A percentile compares a stretch with the other conserved stretches of the same genome.
Conservation (phyloP, 495 filamentous ascomycete genomes). For the Acidiella bohemica region DNA sequence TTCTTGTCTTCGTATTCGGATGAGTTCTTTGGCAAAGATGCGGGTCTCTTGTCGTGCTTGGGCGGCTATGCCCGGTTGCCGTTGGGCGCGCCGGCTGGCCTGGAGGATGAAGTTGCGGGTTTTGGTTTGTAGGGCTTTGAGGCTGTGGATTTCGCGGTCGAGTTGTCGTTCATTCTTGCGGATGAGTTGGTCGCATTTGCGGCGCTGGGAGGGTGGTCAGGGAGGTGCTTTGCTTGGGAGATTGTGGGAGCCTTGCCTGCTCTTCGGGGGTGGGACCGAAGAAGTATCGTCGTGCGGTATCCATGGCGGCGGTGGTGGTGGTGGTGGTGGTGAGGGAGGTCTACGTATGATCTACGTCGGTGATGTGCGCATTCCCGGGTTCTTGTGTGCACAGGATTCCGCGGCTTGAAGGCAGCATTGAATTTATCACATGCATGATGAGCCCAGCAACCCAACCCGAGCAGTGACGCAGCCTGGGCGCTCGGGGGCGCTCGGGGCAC, state of each 20-base stretch:
- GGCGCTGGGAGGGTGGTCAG: conserved; percentile 9
- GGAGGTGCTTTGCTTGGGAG: background rate
- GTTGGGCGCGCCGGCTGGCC: conserved; percentile 63
- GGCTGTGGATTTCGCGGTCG: conserved; percentile 74
- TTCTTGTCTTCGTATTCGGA: conserved; percentile 64
- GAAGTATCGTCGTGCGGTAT: conserved; percentile 74
- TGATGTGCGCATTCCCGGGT: no score
- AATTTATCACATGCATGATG: no score
- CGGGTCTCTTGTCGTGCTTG: conserved; percentile 69
- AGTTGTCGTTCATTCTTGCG: conserved; percentile 85
- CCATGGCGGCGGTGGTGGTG: conserved; percentile 42
- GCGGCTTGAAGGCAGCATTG: no score
- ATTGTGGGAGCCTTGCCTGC: conserved; percentile 46
- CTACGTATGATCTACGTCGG: no score
- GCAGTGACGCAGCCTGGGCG: no score
- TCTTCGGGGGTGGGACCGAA: conserved; percentile 83
- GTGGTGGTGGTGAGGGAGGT: no score
- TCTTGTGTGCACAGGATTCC: no score
- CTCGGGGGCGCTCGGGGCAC: no score
- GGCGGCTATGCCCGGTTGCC: conserved; percentile 57
- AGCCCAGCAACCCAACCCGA: no score
- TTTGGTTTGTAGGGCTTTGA: conserved; percentile 65
- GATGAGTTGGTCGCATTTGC: conserved; percentile 90
- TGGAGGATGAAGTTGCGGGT: conserved; percentile 72
- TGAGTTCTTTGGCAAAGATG: conserved; percentile 74